Percentiles rank a stretch among this genome's conserved stretches.
These are phyloP conservation scores for Ophiosphaerella herpotricha DNA, from an alignment of 2,329 filamentous ascomycete genomes.

Conservation along the genomic window DNA sequence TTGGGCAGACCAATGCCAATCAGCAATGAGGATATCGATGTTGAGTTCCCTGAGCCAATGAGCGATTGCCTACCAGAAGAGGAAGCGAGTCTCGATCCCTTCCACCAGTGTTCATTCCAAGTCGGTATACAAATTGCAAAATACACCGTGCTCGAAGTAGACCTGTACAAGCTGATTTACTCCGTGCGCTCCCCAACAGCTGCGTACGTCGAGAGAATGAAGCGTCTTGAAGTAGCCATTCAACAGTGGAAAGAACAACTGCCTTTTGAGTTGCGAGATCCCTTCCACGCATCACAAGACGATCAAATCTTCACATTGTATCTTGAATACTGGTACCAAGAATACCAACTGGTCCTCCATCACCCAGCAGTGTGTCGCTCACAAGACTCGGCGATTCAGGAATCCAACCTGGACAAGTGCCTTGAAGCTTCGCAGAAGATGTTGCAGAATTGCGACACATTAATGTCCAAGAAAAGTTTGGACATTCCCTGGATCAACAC, in stretches of 20 bases:
- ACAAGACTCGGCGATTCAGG: slow-evolving; percentile 63
- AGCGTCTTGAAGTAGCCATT: slow-evolving; percentile 68
- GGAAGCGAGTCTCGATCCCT: slow-evolving; percentile 45
- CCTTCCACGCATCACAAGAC: slow-evolving; percentile 50
- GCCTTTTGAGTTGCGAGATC: slow-evolving; percentile 63
- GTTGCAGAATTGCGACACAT: slow-evolving; percentile 61
- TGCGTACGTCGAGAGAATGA: slow-evolving; percentile 67
- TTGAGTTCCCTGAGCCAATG: slow-evolving; percentile 73
- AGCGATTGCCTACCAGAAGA: slow-evolving; percentile 73
- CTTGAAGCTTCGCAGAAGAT: slow-evolving; percentile 69
- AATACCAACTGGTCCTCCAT: slow-evolving; percentile 57
- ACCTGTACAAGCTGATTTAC: slow-evolving; percentile 79
- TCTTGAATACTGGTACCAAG: slow-evolving; percentile 54
- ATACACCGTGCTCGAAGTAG: slow-evolving; percentile 68
- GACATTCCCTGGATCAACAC: slow-evolving; percentile 80
- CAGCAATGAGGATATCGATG: slow-evolving; percentile 74
- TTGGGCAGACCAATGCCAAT: slow-evolving; percentile 79
- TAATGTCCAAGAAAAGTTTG: slow-evolving; percentile 68
- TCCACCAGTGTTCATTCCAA: slow-evolving; percentile 67
- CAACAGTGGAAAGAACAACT: slow-evolving; percentile 66
- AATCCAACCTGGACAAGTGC: slow-evolving; percentile 61
- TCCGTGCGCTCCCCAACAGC: slow-evolving; percentile 65
- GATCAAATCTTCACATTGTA: slow-evolving; percentile 56
- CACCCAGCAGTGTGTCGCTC: slow-evolving; percentile 59
- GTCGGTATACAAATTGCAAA: slow-evolving; percentile 70